Conservation (phyloP, 106 monocot genomes). For the Cymbidium sinense region DNA sequence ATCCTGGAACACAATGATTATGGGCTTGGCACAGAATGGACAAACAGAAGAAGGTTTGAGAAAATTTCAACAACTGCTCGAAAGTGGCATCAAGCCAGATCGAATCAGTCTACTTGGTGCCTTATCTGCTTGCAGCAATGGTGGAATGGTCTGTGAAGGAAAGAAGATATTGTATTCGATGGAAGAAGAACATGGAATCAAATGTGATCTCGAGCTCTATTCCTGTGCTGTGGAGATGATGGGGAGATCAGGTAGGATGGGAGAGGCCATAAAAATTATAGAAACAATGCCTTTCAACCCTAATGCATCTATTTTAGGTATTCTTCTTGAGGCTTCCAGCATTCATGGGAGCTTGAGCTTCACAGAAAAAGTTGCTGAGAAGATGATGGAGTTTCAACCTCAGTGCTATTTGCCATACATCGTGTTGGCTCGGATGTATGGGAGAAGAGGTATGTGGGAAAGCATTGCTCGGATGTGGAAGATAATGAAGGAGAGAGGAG, state of each 20-base stretch:
- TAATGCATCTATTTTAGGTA: constrained; percentile 18
- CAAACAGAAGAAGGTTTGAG: constrained; percentile 31
- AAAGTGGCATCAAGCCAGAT: constrained; percentile 35
- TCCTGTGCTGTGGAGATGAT: constrained; percentile 55
- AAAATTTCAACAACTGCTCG: constrained; percentile 35
- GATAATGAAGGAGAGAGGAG: constrained; percentile 42
- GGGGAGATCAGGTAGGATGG: constrained; percentile 39
- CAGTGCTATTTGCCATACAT: constrained; percentile 29
- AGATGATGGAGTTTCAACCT: constrained; percentile 31
- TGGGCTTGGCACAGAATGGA: constrained; percentile 61
- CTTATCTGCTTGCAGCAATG: constrained; percentile 49
- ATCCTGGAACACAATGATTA: constrained; percentile 60
- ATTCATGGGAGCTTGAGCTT: constrained; percentile 27
- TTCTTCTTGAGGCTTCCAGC: constrained; percentile 49
- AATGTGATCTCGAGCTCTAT: constrained; percentile 38
- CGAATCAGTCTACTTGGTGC: constrained; percentile 56
- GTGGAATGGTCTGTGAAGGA: constrained; percentile 45
- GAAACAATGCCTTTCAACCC: constrained; percentile 23
- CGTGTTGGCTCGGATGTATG: constrained; percentile 44
- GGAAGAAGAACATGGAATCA: constrained; percentile 41
- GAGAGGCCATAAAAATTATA: constrained; percentile 42
- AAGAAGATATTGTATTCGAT: constrained; percentile 38
- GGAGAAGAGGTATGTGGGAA: constrained; percentile 59
- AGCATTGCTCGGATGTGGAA: constrained; percentile 46
- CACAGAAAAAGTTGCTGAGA: constrained; percentile 44